These are phyloP conservation scores for Chaetomium fimeti DNA, from an alignment of 495 filamentous ascomycete species.

Conservation along the genomic window DNA sequence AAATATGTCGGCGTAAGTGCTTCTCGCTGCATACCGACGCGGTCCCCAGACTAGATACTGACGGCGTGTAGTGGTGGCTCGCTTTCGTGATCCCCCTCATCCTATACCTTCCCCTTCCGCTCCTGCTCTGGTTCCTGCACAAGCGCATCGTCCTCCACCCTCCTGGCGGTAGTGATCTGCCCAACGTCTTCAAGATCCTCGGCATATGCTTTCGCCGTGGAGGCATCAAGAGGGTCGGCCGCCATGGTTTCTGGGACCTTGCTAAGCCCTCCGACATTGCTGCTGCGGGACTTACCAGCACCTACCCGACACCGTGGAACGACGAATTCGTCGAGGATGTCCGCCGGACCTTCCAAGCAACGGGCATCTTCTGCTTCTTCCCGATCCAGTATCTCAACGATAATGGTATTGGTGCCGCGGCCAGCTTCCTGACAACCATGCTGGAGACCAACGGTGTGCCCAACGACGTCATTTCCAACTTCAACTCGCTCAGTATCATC, in stretches of 20 bases:
- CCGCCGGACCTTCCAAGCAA: conserved; percentile 57
- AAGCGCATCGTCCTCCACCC: conserved; percentile 53
- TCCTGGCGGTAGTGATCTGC: conserved; percentile 54
- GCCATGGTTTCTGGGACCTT: conserved; percentile 60
- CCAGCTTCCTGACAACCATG: conserved; percentile 56
- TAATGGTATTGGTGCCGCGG: conserved; percentile 48
- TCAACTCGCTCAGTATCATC: conserved; percentile 72
- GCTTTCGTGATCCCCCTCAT: conserved; percentile 68
- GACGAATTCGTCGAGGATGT: conserved; percentile 60
- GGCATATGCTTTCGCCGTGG: conserved; percentile 54
- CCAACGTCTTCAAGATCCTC: conserved; percentile 55
- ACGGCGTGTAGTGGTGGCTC: conserved; percentile 56
- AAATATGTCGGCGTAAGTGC: conserved; percentile 51
- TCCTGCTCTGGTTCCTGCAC: conserved; percentile 53
- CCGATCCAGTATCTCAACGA: conserved; percentile 69
- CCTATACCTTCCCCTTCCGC: conserved; percentile 57
- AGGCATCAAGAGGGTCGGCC: conserved; percentile 55
- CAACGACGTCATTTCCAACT: conserved; percentile 76
- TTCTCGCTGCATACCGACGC: not conserved
- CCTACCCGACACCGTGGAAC: conserved; percentile 46
- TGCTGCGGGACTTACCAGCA: conserved; percentile 41
- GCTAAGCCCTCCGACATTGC: conserved; percentile 62
- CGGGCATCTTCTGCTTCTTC: conserved; percentile 62
- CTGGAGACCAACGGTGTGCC: conserved; percentile 66
- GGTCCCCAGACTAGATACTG: not conserved